Percentiles rank a stretch among this genome's conserved stretches.
These are phyloP conservation scores for Myxozyma sirexii DNA, from an alignment of 805 yeast genomes.

Conservation along the genomic window DNA sequence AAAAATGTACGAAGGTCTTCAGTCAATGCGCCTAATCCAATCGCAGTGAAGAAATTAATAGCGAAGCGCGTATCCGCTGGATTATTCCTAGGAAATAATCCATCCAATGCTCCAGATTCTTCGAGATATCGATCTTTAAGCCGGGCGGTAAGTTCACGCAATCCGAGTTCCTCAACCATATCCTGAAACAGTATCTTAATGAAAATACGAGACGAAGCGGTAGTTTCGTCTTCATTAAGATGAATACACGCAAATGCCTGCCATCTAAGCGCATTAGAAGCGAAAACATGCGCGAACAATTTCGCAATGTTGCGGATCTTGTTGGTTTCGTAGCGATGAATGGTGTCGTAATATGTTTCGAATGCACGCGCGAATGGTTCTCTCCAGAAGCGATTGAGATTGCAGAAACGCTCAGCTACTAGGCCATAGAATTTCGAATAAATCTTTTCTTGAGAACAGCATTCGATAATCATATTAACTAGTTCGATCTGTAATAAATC, in stretches of 20 bases:
- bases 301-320: slow-evolving; percentile 78
- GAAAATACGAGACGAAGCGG: slow-evolving; percentile 76
- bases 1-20: slow-evolving; percentile 73
- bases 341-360: slow-evolving; percentile 54
- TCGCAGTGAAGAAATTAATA: slow-evolving; percentile 90
- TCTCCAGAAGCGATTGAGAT: slow-evolving; percentile 59
- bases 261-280: slow-evolving; percentile 70
- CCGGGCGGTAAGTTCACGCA: slow-evolving; percentile 52
- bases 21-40: slow-evolving; percentile 81
- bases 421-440: slow-evolving; percentile 85
- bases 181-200: slow-evolving; percentile 80
- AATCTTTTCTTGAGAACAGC: slow-evolving; percentile 83
- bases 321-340: slow-evolving; percentile 71
- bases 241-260: slow-evolving; percentile 56
- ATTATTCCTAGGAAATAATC: slow-evolving; percentile 63
- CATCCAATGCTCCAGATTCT: slow-evolving; percentile 48
- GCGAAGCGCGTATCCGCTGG: slow-evolving; percentile 57
- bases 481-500: slow-evolving; percentile 45
- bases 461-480: slow-evolving; percentile 72
- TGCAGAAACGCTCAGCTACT: slow-evolving; percentile 66
- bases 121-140: slow-evolving; percentile 56
- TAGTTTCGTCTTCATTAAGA: slow-evolving; percentile 71
- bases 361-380: slow-evolving; percentile 57
- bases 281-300: slow-evolving; percentile 82
- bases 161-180: slow-evolving; percentile 75